A percentile compares a stretch with the other conserved stretches of the same genome.
These are phyloP conservation scores for Lachancea thermotolerans DNA, from an alignment of 805 yeast species.

Conservation along the genomic window DNA sequence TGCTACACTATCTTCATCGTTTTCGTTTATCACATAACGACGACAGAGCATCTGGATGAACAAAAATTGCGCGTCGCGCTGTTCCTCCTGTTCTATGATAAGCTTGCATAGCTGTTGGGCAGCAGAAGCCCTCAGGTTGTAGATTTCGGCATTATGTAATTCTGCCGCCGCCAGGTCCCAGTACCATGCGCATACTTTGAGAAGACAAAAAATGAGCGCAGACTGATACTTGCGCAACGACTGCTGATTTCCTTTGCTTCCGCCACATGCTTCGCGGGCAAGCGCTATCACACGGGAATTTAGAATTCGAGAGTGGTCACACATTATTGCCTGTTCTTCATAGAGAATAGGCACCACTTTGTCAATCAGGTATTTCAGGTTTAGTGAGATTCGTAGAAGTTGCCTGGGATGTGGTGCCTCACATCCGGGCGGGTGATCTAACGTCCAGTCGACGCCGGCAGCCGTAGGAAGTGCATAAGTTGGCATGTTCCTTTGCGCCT, in stretches of 20 bases:
- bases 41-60: slow-evolving; percentile 74
- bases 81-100: slow-evolving; percentile 54
- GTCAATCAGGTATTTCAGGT: slow-evolving; percentile 68
- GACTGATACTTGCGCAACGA: slow-evolving; percentile 60
- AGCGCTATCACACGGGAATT: slow-evolving; percentile 52
- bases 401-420: slow-evolving; percentile 57
- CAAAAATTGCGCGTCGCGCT: slow-evolving; percentile 41
- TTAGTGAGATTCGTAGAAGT: slow-evolving; percentile 59
- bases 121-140: slow-evolving; percentile 52
- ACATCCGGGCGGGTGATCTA: slow-evolving; percentile 4
- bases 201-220: slow-evolving; percentile 58
- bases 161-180: slow-evolving; percentile 50
- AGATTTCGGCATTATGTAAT: slow-evolving; percentile 61
- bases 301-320: slow-evolving; percentile 53
- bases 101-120: slow-evolving; percentile 68
- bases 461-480: slow-evolving; percentile 7
- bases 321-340: slow-evolving; percentile 41
- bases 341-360: slow-evolving; percentile 61
- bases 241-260: slow-evolving; percentile 49
- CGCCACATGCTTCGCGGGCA: slow-evolving; percentile 74
- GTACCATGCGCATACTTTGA: slow-evolving; percentile 79
- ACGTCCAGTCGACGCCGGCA: slow-evolving; percentile 5
- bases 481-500: background rate
- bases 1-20: slow-evolving; percentile 56
- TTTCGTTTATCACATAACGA: slow-evolving; percentile 58